A percentile compares a stretch with the other conserved stretches of the same genome.
Evolutionary conservation across 108 stramenopile species (phyloP).

Genomic region (Nannochloropsis salina): DNA sequence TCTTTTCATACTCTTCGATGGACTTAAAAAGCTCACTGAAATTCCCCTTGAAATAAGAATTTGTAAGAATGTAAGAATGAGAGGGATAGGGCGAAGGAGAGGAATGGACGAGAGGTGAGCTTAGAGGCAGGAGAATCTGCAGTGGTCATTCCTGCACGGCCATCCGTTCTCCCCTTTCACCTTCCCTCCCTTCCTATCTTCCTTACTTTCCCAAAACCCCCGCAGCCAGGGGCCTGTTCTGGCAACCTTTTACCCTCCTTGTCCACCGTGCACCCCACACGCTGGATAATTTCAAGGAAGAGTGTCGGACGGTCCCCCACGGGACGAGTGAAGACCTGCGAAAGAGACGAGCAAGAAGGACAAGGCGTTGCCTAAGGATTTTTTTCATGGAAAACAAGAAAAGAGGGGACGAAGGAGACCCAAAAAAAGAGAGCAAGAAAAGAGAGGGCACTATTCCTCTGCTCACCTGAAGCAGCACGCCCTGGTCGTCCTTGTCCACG

Average conservation of each 20-base stretch:
- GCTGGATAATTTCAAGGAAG: conserved; percentile 80
- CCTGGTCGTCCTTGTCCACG: conserved; percentile 75
- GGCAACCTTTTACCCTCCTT: not conserved
- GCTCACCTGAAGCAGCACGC: conserved; percentile 57
- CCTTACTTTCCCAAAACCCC: not conserved
- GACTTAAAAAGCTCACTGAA: conserved; percentile 78
- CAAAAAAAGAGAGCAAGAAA: not conserved
- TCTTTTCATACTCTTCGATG: conserved; percentile 66
- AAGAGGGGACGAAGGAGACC: not conserved
- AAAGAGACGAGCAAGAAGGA: not conserved
- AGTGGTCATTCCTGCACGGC: not conserved
- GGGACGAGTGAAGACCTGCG: conserved; percentile 75
- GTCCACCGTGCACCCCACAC: conserved; percentile 64
- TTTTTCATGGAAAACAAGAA: not conserved
- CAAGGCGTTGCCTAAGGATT: too few relatives aligned
- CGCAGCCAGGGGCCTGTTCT: not conserved
- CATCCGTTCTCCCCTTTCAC: not conserved
- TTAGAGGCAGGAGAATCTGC: too few relatives aligned
- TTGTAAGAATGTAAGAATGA: too few relatives aligned
- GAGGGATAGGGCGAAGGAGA: too few relatives aligned
- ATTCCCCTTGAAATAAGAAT: conserved; percentile 76
- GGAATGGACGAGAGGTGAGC: too few relatives aligned
- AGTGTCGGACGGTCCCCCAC: conserved; percentile 73
- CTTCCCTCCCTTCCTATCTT: not conserved
- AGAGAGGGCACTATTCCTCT: not conserved